phyloP scores from a whole-genome alignment of 2,329 filamentous ascomycete species.

The Ophiosphaerella korrae region DNA sequence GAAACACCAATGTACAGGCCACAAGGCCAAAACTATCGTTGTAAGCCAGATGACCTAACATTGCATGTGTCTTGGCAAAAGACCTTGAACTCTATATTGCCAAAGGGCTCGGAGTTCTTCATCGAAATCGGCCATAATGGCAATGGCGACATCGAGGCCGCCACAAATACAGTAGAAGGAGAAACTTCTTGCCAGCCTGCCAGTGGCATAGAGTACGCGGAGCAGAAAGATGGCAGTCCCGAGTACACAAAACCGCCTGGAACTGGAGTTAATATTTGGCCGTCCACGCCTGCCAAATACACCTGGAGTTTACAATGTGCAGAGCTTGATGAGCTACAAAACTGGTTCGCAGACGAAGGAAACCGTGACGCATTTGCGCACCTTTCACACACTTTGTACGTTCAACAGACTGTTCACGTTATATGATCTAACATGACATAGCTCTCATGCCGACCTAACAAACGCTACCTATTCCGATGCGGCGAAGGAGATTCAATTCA shows the following conservation, averaged over 20 bases:
- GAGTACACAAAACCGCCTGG: conserved; percentile 55
- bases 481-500: conserved; percentile 63
- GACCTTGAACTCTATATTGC: conserved; percentile 38
- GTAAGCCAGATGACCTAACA: conserved; percentile 43
- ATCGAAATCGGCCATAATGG: conserved; percentile 48
- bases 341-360: conserved; percentile 58
- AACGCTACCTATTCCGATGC: conserved; percentile 65
- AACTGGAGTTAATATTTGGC: conserved; percentile 48
- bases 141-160: conserved; percentile 45
- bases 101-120: conserved; percentile 42
- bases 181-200: conserved; percentile 34
- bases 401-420: neutral
- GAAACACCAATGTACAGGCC: conserved; percentile 52
- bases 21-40: conserved; percentile 55
- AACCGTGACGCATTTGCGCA: conserved; percentile 63
- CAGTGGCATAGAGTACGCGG: conserved; percentile 46
- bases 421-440: conserved; percentile 12
- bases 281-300: conserved; percentile 51
- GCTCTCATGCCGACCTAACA: conserved; percentile 62
- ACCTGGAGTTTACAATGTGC: conserved; percentile 58
- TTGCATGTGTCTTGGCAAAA: conserved; percentile 38
- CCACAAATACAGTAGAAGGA: conserved; percentile 32
- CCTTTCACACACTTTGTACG: conserved; percentile 65
- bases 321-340: conserved; percentile 55
- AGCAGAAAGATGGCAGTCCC: conserved; percentile 48